Evolutionary conservation across 768 basidiomycete species (phyloP).

Genomic region (Amanita phalloides): DNA sequence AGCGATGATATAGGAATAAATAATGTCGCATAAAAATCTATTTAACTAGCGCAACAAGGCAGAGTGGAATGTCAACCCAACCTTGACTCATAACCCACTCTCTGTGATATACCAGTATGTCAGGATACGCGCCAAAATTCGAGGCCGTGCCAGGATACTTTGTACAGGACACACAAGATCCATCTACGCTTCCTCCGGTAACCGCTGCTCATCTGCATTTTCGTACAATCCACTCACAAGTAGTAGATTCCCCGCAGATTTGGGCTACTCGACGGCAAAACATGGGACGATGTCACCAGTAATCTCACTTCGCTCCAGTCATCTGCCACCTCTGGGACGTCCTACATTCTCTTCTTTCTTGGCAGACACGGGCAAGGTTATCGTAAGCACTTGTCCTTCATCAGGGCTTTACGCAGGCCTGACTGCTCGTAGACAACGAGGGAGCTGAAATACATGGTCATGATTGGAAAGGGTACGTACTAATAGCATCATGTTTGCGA

Average conservation of each 20-base stretch:
- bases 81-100: no score
- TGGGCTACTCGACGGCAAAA: constrained; percentile 41
- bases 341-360: constrained; percentile 57
- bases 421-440: constrained; percentile 44
- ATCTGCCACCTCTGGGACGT: constrained; percentile 21
- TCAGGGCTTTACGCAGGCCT: not conserved
- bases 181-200: constrained; percentile 5
- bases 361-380: constrained; percentile 66
- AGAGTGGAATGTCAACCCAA: no score
- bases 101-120: no score
- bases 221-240: not conserved
- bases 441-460: constrained; percentile 48
- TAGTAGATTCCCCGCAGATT: constrained; percentile 43
- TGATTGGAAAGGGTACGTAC: constrained; percentile 52
- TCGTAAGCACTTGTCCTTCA: constrained; percentile 32
- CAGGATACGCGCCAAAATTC: no score
- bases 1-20: no score
- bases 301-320: constrained; percentile 36
- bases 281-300: constrained; percentile 37
- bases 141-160: not conserved
- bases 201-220: not conserved
- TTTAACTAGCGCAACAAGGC: no score
- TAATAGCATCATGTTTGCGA: not conserved
- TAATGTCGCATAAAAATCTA: no score
- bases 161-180: not conserved